phyloP scores from a whole-genome alignment of 2,329 filamentous ascomycete genomes.

The Kalaharituber pfeilii region DNA sequence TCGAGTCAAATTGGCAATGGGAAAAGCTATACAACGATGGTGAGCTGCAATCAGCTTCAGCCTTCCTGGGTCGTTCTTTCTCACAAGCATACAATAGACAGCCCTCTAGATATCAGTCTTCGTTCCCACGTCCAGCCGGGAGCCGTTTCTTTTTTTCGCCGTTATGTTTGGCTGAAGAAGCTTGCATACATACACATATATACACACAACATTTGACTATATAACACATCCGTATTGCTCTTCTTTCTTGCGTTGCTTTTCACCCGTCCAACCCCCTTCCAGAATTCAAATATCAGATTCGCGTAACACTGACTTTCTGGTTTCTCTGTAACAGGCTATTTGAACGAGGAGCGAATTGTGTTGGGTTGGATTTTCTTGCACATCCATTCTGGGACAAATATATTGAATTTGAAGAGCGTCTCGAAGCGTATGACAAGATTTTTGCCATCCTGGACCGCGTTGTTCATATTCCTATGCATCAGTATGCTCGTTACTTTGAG shows the following conservation, averaged over 20 bases:
- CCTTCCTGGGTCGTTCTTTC: not conserved
- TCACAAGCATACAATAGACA: not conserved
- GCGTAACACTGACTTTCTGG: conserved; percentile 30
- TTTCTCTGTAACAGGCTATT: conserved; percentile 51
- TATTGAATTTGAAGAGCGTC: conserved; percentile 84
- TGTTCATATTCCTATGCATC: conserved; percentile 82
- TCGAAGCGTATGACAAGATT: conserved; percentile 68
- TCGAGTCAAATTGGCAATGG: not conserved
- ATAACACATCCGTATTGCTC: conserved; percentile 28
- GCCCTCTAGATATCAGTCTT: not conserved
- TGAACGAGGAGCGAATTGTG: conserved; percentile 66
- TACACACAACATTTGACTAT: conserved; percentile 36
- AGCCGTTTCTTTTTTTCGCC: not conserved
- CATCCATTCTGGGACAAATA: conserved; percentile 99
- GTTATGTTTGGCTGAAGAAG: not conserved
- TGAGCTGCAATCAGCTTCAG: conserved; percentile 1
- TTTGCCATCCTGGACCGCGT: conserved; percentile 69
- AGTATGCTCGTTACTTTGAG: conserved; percentile 90
- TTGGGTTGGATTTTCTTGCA: conserved; percentile 82
- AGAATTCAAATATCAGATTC: conserved; percentile 9
- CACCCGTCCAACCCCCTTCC: conserved; percentile 24
- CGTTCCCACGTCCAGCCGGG: not conserved
- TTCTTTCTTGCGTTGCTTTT: conserved; percentile 31
- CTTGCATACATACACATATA: conserved; percentile 24
- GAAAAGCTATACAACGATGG: not conserved